Percentiles rank a stretch among this genome's conserved stretches.
phyloP scores from a whole-genome alignment of 345 rosid genomes.

The Arabis hirsuta region DNA sequence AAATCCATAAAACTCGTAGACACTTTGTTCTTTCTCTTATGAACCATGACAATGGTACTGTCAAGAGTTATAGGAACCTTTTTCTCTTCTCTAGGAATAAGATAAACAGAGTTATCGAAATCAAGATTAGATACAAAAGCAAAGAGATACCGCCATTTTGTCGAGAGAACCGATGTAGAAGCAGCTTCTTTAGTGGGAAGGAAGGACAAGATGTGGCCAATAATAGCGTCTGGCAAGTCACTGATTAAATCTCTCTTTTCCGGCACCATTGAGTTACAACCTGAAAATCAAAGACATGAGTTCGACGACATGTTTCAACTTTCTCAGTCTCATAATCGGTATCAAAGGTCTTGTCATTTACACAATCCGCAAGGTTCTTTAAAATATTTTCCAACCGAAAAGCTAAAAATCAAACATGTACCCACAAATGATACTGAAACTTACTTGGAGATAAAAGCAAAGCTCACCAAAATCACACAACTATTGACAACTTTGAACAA shows the following conservation, averaged over 20 bases:
- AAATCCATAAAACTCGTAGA: conserved; percentile 13
- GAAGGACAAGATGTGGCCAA: conserved; percentile 6
- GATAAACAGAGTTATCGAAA: conserved; percentile 6
- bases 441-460: background rate
- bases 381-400: too few relatives aligned
- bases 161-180: conserved; percentile 13
- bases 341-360: background rate
- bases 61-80: too few relatives aligned
- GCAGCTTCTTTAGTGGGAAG: conserved; percentile 26
- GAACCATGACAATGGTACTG: too few relatives aligned
- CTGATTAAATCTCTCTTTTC: background rate
- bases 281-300: background rate
- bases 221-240: background rate
- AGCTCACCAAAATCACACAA: background rate
- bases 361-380: background rate
- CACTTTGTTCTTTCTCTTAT: background rate
- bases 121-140: conserved; percentile 8
- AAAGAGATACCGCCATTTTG: conserved; percentile 19
- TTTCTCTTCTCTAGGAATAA: background rate
- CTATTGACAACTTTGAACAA: background rate
- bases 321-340: background rate
- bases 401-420: too few relatives aligned
- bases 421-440: background rate
- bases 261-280: background rate
- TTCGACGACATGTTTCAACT: background rate